Evolutionary conservation across 495 filamentous ascomycete species (phyloP).

Genomic region (Penicillium roqueforti): DNA sequence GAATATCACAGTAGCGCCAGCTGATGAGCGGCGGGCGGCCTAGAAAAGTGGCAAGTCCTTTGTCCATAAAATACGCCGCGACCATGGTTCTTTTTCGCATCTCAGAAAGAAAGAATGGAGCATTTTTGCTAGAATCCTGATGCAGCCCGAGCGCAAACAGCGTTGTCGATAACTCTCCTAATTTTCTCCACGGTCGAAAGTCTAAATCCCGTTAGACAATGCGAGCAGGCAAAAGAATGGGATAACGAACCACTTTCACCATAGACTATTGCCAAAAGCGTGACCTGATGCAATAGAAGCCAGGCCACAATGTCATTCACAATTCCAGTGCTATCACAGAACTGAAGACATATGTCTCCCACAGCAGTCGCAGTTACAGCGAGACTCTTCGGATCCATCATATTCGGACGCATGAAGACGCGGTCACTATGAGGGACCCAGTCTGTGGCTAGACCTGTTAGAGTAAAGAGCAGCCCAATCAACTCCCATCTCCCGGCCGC

Average conservation of each 20-base stretch:
- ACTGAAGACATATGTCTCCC: conserved; percentile 28
- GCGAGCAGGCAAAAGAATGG: not conserved
- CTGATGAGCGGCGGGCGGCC: conserved; percentile 51
- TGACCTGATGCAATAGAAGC: conserved; percentile 20
- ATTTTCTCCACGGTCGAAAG: conserved; percentile 25
- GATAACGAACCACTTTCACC: conserved; percentile 23
- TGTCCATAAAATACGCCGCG: conserved; percentile 43
- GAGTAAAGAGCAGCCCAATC: conserved; percentile 22
- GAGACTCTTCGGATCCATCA: conserved; percentile 11
- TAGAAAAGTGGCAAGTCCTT: conserved; percentile 44
- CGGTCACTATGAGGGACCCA: conserved; percentile 9
- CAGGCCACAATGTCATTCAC: conserved; percentile 26
- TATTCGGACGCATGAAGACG: conserved; percentile 4
- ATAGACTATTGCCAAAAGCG: conserved; percentile 21
- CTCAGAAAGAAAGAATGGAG: conserved; percentile 45
- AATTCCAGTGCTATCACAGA: conserved; percentile 25
- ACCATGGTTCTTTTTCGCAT: conserved; percentile 46
- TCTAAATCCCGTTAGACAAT: conserved; percentile 12
- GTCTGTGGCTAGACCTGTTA: conserved; percentile 18
- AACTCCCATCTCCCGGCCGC: conserved; percentile 24
- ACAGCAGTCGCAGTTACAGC: conserved; percentile 14
- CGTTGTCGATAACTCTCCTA: conserved; percentile 24
- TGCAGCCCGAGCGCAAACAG: conserved; percentile 53
- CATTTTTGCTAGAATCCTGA: conserved; percentile 30
- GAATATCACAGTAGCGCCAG: conserved; percentile 46